Base-by-base conservation (phyloP, 306 rosid genomes). In the Chamaecrista fasciculata region DNA sequence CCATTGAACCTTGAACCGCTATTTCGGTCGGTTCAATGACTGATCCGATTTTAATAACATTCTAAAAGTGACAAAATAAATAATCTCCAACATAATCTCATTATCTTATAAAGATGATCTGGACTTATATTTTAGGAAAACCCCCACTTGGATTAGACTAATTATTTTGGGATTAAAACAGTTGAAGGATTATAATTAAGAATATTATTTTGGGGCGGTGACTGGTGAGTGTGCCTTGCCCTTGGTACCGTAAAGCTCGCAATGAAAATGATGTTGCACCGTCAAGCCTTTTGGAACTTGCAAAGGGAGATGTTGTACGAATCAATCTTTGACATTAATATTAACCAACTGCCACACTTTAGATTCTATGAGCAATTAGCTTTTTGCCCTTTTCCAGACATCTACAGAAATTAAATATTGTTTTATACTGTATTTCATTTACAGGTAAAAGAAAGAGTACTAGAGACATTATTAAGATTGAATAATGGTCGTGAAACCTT, bases 181-280 rank as follows among this genome's bases (percentile, higher is more conserved):
- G 44, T 6, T 18, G 10, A 37, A 46, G 31, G 31, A 47, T 43
- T 42, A 5, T 2, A n/a, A 43, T 62, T 12, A 62, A 4, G 19
- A n/a, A n/a, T n/a, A n/a, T 25, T 7, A 53, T 53, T 28, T 25
- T 14, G 26, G 62, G 62, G 73, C 49, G 6, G 36, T 8, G 36
- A 8, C 34, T 5, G 12, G 63, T 5, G 61, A 28, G 23, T 31
- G 64, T 44, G 5, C 49, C 49, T 14, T 15, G 4, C n/a, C n/a
- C n/a, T n/a, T n/a, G n/a, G n/a, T 12, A 40, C 40, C 14, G 15
- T 1, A 29, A 58, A 21, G 64, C 25, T 16, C 3, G 3, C 15
- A 28, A 52, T 76, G 85, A 81, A 72, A 69, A 58, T 74, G 83
- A 78, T 82, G 39, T 36, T 51, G 36, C 78, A 70, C 77, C 80